phyloP scores from a whole-genome alignment of 768 basidiomycete genomes.

The Cubamyces lactineus region DNA sequence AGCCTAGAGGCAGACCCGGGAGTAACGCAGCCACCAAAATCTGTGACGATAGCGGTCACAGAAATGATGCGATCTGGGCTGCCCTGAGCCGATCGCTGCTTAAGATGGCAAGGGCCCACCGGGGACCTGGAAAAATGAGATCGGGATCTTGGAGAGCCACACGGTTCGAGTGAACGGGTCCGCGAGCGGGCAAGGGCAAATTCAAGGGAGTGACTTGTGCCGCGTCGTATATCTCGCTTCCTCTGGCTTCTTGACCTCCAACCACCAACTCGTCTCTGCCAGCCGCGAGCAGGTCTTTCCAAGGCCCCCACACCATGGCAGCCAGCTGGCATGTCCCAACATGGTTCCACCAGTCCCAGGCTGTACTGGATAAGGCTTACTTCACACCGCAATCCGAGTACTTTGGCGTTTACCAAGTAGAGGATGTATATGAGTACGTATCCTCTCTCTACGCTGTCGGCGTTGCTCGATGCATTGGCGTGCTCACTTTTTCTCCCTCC shows the following conservation, averaged over 20 bases:
- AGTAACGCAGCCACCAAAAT: background rate
- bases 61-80: slow-evolving; percentile 4
- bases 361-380: slow-evolving; percentile 9
- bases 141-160: slow-evolving; percentile 9
- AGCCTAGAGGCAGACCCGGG: background rate
- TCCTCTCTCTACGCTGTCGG: background rate
- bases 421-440: slow-evolving; percentile 14
- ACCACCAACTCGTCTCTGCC: background rate
- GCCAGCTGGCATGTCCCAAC: slow-evolving; percentile 18
- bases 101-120: background rate
- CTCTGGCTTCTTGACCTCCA: background rate
- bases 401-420: background rate
- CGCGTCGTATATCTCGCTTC: slow-evolving; percentile 7
- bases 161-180: slow-evolving; percentile 10
- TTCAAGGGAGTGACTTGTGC: slow-evolving; percentile 11
- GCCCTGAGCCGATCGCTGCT: background rate
- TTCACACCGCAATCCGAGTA: slow-evolving; percentile 1
- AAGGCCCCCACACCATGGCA: slow-evolving; percentile 6
- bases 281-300: background rate
- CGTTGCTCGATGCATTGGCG: background rate
- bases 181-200: background rate
- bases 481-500: background rate
- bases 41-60: slow-evolving; percentile 6
- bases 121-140: background rate
- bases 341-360: slow-evolving; percentile 13